These are phyloP conservation scores for Tulasnella sp. DNA, from an alignment of 768 basidiomycete genomes.

Conservation along the genomic window DNA sequence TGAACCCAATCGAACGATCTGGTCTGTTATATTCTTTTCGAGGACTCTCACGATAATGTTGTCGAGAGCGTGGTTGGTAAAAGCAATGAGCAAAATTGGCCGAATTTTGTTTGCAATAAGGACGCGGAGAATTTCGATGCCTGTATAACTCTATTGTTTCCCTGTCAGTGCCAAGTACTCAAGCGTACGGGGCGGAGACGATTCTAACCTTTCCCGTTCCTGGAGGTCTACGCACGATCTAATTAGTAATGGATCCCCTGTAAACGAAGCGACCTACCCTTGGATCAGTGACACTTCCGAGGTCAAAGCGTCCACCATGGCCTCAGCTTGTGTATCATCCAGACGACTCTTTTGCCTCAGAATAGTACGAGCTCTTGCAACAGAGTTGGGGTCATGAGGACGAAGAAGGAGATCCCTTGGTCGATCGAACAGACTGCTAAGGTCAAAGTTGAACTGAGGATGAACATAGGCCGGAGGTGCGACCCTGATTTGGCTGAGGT, in stretches of 20 bases:
- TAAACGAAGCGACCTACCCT: slow-evolving; percentile 40
- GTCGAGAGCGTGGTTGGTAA: slow-evolving; percentile 75
- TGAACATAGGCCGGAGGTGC: slow-evolving; percentile 50
- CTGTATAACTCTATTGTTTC: slow-evolving; percentile 52
- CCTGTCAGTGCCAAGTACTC: background rate
- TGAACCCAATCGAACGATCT: slow-evolving; percentile 61
- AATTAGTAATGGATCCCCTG: background rate
- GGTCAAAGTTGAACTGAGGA: slow-evolving; percentile 50
- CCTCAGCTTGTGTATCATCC: slow-evolving; percentile 64
- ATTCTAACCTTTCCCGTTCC: slow-evolving; percentile 62
- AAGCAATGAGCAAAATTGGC: slow-evolving; percentile 54
- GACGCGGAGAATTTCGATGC: slow-evolving; percentile 60
- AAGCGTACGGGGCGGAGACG: background rate
- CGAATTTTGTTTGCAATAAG: slow-evolving; percentile 45
- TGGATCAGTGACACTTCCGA: slow-evolving; percentile 62
- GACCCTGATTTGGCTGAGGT: slow-evolving; percentile 30
- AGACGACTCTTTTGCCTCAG: slow-evolving; percentile 44
- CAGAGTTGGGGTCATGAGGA: slow-evolving; percentile 35
- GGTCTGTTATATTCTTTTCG: slow-evolving; percentile 53
- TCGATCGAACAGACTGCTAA: slow-evolving; percentile 46
- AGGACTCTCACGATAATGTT: slow-evolving; percentile 59
- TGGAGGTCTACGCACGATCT: slow-evolving; percentile 56
- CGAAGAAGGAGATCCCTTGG: slow-evolving; percentile 37
- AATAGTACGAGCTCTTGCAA: slow-evolving; percentile 41
- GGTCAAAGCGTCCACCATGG: slow-evolving; percentile 53